phyloP scores from a whole-genome alignment of 108 stramenopile genomes.

The Conticribra guillardii region DNA sequence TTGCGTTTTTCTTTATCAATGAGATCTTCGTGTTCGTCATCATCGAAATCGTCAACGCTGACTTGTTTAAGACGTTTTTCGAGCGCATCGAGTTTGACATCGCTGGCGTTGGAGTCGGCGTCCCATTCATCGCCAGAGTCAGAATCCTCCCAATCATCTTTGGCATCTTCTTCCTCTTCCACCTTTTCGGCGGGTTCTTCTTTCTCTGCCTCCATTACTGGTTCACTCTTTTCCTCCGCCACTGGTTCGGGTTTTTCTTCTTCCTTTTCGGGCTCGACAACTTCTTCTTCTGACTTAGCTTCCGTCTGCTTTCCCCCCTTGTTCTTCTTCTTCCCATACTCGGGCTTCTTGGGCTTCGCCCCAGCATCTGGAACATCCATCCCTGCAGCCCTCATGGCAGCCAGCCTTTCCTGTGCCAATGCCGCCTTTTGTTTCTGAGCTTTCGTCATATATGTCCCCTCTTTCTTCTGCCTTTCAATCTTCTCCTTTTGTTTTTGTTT shows the following conservation, averaged over 20 bases:
- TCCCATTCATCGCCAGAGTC: slow-evolving; percentile 89
- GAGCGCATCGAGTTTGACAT: slow-evolving; percentile 78
- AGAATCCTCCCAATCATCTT: slow-evolving; percentile 75
- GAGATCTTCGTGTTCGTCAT: slow-evolving; percentile 86
- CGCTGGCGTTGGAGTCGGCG: slow-evolving; percentile 70
- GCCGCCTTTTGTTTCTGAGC: slow-evolving; percentile 81
- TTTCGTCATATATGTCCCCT: slow-evolving; percentile 95
- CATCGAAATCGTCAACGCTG: slow-evolving; percentile 38
- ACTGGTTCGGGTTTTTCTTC: slow-evolving; percentile 22
- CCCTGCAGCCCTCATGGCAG: slow-evolving; percentile 87
- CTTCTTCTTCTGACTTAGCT: slow-evolving; percentile 19
- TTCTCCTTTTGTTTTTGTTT: slow-evolving; percentile 88
- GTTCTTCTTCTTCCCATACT: slow-evolving; percentile 53
- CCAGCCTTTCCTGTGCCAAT: slow-evolving; percentile 75
- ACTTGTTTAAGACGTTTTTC: slow-evolving; percentile 70
- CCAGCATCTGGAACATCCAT: slow-evolving; percentile 61
- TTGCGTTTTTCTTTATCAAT: slow-evolving; percentile 86
- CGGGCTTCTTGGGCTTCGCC: slow-evolving; percentile 20
- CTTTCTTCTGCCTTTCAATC: slow-evolving; percentile 85
- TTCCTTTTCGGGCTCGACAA: slow-evolving; percentile 32
- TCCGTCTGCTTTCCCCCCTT: slow-evolving; percentile 1
- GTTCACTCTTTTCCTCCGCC: slow-evolving; percentile 36
- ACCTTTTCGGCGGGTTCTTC: slow-evolving; percentile 6
- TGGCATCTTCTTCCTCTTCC: slow-evolving; percentile 46
- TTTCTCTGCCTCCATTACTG: slow-evolving; percentile 43